phyloP scores from a whole-genome alignment of 148 eudicot genomes.

The Cornus kousa region DNA sequence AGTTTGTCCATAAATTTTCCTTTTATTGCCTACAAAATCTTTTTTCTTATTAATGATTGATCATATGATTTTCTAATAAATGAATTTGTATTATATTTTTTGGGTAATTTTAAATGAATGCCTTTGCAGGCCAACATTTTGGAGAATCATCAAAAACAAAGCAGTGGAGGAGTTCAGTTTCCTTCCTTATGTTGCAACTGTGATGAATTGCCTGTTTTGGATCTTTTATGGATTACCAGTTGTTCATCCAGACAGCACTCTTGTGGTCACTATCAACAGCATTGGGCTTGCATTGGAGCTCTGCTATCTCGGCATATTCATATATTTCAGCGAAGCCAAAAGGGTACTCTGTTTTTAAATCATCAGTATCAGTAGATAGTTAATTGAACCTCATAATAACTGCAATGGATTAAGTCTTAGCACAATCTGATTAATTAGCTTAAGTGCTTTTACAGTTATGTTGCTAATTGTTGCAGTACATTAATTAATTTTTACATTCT shows the following conservation, averaged over 20 bases:
- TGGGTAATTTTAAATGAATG: background rate
- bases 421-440: too few relatives aligned
- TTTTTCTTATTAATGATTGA: too few relatives aligned
- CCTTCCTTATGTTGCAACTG: conserved; percentile 32
- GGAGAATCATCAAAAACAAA: conserved; percentile 28
- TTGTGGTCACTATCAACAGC: conserved; percentile 43
- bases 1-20: background rate
- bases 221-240: conserved; percentile 47
- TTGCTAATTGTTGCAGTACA: too few relatives aligned
- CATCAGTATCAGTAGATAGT: background rate
- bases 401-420: too few relatives aligned
- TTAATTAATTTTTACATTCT: too few relatives aligned
- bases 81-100: background rate
- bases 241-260: conserved; percentile 44
- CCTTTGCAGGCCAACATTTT: conserved; percentile 26
- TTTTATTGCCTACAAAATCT: too few relatives aligned
- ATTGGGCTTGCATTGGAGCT: conserved; percentile 37
- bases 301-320: conserved; percentile 29
- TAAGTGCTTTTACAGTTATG: too few relatives aligned
- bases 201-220: conserved; percentile 48
- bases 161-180: conserved; percentile 42
- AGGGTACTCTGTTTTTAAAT: conserved; percentile 27
- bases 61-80: background rate
- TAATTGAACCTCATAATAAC: too few relatives aligned
- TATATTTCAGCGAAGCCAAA: background rate